phyloP scores from a whole-genome alignment of 257 asterid species.

The Lantana camara region DNA sequence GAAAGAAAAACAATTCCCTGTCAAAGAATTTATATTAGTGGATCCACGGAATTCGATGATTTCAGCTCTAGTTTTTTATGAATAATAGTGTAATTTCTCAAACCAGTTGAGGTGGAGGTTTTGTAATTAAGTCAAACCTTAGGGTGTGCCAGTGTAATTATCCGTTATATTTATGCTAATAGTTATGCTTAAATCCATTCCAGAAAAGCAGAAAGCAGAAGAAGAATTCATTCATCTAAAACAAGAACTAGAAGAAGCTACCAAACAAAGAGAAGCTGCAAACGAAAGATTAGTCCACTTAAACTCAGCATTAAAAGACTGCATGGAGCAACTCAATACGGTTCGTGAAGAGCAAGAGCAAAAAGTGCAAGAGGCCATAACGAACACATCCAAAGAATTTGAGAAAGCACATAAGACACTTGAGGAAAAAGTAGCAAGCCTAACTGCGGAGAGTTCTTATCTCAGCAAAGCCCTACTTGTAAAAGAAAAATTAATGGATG shows the following conservation, averaged over 20 bases:
- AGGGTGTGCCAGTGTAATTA: too few species aligned
- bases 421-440: conserved; percentile 54
- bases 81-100: too few species aligned
- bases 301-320: conserved; percentile 63
- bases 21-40: too few species aligned
- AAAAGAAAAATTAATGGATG: conserved; percentile 63
- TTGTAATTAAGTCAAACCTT: too few species aligned
- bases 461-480: conserved; percentile 57
- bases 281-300: conserved; percentile 56
- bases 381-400: conserved; percentile 45
- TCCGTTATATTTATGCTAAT: too few species aligned
- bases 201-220: conserved; percentile 69
- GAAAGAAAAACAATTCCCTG: too few species aligned
- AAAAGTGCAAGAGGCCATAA: conserved; percentile 44
- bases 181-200: neutral
- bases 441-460: conserved; percentile 61
- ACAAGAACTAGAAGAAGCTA: conserved; percentile 50
- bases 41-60: too few species aligned
- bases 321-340: conserved; percentile 59
- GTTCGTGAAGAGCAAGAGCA: conserved; percentile 55
- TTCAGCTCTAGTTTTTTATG: too few species aligned
- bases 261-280: conserved; percentile 41
- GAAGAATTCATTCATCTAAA: conserved; percentile 43
- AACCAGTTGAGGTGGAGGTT: too few species aligned
- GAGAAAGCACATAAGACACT: conserved; percentile 47